Evolutionary conservation across 1,284 basidiomycete genomes (phyloP).

Genomic region (Anthracocystis setariae): DNA sequence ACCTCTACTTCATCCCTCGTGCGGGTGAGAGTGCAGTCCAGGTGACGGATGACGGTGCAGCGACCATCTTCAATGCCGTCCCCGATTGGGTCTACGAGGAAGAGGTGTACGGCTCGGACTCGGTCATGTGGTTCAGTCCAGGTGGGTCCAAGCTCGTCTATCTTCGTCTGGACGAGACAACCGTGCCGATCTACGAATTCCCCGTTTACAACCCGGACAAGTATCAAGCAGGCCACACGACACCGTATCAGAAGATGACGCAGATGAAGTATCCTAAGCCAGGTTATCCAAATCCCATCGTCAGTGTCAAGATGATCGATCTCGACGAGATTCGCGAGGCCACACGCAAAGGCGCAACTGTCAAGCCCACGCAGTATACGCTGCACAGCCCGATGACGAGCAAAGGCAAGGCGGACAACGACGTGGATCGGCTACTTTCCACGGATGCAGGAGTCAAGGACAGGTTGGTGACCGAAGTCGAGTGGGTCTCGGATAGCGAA

Average conservation of each 20-base stretch:
- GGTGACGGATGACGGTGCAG: conserved; percentile 82
- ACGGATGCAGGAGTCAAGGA: conserved; percentile 71
- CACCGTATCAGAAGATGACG: conserved; percentile 51
- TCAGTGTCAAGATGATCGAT: conserved; percentile 77
- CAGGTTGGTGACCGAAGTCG: conserved; percentile 77
- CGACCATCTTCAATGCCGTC: conserved; percentile 89
- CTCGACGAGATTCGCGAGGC: conserved; percentile 39
- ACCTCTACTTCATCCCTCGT: conserved; percentile 47
- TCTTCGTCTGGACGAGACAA: conserved; percentile 85
- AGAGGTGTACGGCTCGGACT: conserved; percentile 77
- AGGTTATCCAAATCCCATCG: conserved; percentile 87
- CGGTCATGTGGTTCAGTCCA: conserved; percentile 90
- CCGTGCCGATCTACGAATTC: conserved; percentile 84
- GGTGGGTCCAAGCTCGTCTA: conserved; percentile 83
- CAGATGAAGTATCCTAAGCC: conserved; percentile 73
- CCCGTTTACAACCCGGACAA: conserved; percentile 80
- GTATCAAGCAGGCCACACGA: conserved; percentile 44
- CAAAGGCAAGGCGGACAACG: conserved; percentile 60
- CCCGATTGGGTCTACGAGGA: conserved; percentile 77
- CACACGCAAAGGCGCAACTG: conserved; percentile 8
- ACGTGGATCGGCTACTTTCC: conserved; percentile 72
- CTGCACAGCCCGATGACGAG: conserved; percentile 28
- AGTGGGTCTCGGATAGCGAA: conserved; percentile 82
- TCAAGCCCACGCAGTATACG: conserved; percentile 25
- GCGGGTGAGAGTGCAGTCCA: conserved; percentile 73